Percentiles rank a stretch among this genome's conserved stretches.
phyloP scores from a whole-genome alignment of 192 early-diverging fungal species.

The Irineochytrium annulatum region DNA sequence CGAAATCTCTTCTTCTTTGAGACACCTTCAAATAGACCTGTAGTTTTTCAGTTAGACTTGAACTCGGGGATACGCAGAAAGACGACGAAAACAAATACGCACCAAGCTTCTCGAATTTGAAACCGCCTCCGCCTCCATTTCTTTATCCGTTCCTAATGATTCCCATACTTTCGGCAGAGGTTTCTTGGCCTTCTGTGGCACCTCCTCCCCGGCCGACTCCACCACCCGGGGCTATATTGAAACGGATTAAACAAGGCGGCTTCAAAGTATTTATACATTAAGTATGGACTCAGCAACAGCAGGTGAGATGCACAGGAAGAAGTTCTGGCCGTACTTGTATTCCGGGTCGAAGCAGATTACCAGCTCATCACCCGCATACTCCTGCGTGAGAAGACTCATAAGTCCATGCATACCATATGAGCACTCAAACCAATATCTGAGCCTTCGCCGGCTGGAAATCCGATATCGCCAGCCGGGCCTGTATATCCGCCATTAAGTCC shows the following conservation, averaged over 20 bases:
- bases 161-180: constrained; percentile 41
- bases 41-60: not conserved
- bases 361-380: constrained; percentile 55
- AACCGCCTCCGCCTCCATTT: constrained; percentile 52
- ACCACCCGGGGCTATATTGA: constrained; percentile 1
- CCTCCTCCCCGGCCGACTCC: constrained; percentile 10
- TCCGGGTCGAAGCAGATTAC: constrained; percentile 48
- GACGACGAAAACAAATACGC: not conserved
- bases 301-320: constrained; percentile 40
- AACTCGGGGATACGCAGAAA: not conserved
- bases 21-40: constrained; percentile 46
- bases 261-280: constrained; percentile 20
- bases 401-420: not conserved
- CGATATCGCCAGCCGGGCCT: constrained; percentile 44
- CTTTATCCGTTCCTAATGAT: constrained; percentile 58
- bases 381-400: constrained; percentile 18
- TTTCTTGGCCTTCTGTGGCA: constrained; percentile 23
- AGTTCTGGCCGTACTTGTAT: constrained; percentile 61
- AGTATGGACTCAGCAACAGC: constrained; percentile 43
- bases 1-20: constrained; percentile 42
- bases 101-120: constrained; percentile 41
- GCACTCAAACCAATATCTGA: constrained; percentile 35
- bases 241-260: not conserved
- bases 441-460: constrained; percentile 55
- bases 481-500: constrained; percentile 52